phyloP scores from a whole-genome alignment of 768 basidiomycete species.

The Mycena epipterygia region DNA sequence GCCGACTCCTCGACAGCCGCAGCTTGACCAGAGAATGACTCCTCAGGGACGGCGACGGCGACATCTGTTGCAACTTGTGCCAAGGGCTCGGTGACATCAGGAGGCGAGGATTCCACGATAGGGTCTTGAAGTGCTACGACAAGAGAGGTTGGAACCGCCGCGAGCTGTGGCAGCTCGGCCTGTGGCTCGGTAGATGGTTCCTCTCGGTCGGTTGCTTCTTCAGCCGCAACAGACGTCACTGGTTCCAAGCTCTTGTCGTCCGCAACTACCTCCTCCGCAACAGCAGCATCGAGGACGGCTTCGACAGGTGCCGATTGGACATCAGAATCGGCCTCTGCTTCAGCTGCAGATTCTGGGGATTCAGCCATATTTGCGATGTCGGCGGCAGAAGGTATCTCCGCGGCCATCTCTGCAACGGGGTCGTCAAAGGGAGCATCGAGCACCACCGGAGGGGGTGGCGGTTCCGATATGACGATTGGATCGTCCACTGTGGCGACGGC shows the following conservation, averaged over 20 bases:
- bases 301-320: not conserved
- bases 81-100: too few species aligned
- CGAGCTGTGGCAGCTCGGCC: not conserved
- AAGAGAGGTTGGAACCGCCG: not conserved
- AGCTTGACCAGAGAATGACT: too few species aligned
- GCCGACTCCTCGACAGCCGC: not conserved
- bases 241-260: too few species aligned
- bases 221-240: too few species aligned
- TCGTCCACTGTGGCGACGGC: not conserved
- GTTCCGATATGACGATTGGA: not conserved
- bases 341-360: not conserved
- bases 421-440: not conserved
- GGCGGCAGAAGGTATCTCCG: not conserved
- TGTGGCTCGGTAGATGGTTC: too few species aligned
- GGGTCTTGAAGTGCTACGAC: not conserved
- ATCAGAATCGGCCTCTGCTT: not conserved
- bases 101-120: not conserved
- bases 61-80: not conserved
- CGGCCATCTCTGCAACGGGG: not conserved
- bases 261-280: not conserved
- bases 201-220: too few species aligned
- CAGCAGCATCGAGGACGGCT: not conserved
- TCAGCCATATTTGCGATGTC: not conserved
- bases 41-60: too few species aligned
- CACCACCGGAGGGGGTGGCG: not conserved